These are phyloP conservation scores for Gryganskiella cystojenkinii DNA, from an alignment of 192 early-diverging fungal genomes.

Conservation along the genomic window DNA sequence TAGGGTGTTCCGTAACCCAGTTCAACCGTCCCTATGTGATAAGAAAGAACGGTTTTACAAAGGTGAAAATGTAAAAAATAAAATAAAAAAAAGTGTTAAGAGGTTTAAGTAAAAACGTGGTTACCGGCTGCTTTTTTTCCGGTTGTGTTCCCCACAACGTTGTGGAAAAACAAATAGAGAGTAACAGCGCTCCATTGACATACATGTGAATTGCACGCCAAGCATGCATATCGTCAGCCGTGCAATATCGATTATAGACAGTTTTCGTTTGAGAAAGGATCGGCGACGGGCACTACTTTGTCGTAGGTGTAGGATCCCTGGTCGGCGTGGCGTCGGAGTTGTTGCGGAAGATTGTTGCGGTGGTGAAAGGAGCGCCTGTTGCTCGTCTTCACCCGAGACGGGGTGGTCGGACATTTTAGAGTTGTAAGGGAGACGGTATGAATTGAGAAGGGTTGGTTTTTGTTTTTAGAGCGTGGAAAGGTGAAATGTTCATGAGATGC, in stretches of 20 bases:
- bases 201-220: constrained; percentile 79
- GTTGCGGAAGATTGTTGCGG: neutral
- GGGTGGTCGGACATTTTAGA: too few relatives aligned
- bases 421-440: too few relatives aligned
- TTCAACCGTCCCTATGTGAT: constrained; percentile 83
- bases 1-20: constrained; percentile 82
- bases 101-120: too few relatives aligned
- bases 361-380: constrained; percentile 1
- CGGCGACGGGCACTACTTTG: neutral
- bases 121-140: neutral
- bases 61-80: neutral
- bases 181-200: too few relatives aligned
- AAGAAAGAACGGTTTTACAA: neutral
- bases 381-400: neutral
- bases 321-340: neutral
- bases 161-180: neutral
- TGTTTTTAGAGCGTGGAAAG: too few relatives aligned
- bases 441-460: too few relatives aligned
- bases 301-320: neutral
- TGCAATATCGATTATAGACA: constrained; percentile 37
- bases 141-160: neutral
- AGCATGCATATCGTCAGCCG: constrained; percentile 67
- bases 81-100: constrained; percentile 1
- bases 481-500: too few relatives aligned
- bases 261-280: constrained; percentile 1